Evolutionary conservation across 345 rosid genomes (phyloP), one percentile per base, ranked within the genome.

Genomic region (Erodium maritimum): DNA sequence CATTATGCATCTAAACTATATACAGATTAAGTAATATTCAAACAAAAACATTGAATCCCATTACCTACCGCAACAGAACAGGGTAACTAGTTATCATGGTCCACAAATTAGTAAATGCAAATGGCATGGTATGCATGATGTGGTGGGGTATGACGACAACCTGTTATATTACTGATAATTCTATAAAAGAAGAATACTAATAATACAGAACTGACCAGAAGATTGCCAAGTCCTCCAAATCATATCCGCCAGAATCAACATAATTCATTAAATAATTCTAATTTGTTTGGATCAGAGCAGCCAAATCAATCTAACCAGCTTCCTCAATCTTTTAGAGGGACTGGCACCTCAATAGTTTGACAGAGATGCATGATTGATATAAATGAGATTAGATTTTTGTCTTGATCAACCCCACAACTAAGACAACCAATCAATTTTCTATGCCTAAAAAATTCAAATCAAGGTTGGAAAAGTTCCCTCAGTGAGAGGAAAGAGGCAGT

Each of bases 11-110:
- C n/a, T n/a, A n/a, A n/a, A n/a, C n/a, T n/a, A n/a, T n/a, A n/a
- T n/a, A n/a, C n/a, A n/a, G n/a, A n/a, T n/a, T 11, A 51, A 59
- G 19, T 19, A 59, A 58, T 25, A 21, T 23, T 25, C 24, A 58
- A 45, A 29, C 3, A 3, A 29, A 29, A 29, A 29, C 17, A 42
- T 42, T 11, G 48, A 42, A 42, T 42, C 48, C 14, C 48, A 42
- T 42, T 42, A 10, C 48, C 12, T 42, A 42, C 8, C 14, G 12
- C 48, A 42, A 42, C 14, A 16, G 12, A 9, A 42, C 48, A 42
- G 48, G 48, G 48, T 42, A 10, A 42, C 14, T 42, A 14, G 48
- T 3, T 42, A 14, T 13, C 12, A 11, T 7, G 17, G 48, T 42
- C 48, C 48, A 42, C 48, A 42, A 10, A 42, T 42, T 42, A 29